Evolutionary conservation across 1,139 yeast genomes (phyloP).

Genomic region (Yamadazyma buinensis): DNA sequence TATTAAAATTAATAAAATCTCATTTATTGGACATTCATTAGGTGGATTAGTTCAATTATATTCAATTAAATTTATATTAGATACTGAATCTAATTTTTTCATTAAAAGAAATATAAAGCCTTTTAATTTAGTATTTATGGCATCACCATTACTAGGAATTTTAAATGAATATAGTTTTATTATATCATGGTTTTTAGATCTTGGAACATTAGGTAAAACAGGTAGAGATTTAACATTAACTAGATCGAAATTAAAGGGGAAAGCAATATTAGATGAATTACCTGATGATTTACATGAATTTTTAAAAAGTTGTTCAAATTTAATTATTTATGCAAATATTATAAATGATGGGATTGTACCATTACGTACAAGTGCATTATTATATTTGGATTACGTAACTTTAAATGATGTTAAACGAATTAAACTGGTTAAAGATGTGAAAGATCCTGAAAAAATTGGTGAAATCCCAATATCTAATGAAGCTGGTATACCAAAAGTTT

Average conservation of each 20-base stretch:
- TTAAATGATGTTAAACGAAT: slow-evolving; percentile 33
- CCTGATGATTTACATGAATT: slow-evolving; percentile 78
- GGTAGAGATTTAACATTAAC: slow-evolving; percentile 83
- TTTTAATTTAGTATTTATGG: slow-evolving; percentile 72
- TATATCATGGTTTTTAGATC: slow-evolving; percentile 75
- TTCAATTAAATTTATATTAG: slow-evolving; percentile 74
- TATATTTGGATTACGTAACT: slow-evolving; percentile 46
- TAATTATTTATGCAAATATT: slow-evolving; percentile 78
- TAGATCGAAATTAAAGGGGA: slow-evolving; percentile 23
- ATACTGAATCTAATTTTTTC: slow-evolving; percentile 56
- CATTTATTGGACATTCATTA: slow-evolving; percentile 87
- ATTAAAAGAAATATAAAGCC: slow-evolving; percentile 49
- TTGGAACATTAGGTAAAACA: slow-evolving; percentile 88
- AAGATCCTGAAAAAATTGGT: slow-evolving; percentile 10
- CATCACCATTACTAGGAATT: slow-evolving; percentile 85
- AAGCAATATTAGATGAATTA: slow-evolving; percentile 66
- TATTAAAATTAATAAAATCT: slow-evolving; percentile 51
- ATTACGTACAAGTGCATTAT: slow-evolving; percentile 53
- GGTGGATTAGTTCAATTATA: slow-evolving; percentile 91
- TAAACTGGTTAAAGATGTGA: slow-evolving; percentile 14
- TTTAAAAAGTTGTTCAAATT: slow-evolving; percentile 56
- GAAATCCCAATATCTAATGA: slow-evolving; percentile 11
- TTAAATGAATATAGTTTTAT: slow-evolving; percentile 81
- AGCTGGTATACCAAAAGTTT: slow-evolving; percentile 2
- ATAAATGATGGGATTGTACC: slow-evolving; percentile 96